Percentiles rank a stretch among this genome's conserved stretches.
Conservation (phyloP, 176 grass and related monocot genomes). For the Carex cristatella region DNA sequence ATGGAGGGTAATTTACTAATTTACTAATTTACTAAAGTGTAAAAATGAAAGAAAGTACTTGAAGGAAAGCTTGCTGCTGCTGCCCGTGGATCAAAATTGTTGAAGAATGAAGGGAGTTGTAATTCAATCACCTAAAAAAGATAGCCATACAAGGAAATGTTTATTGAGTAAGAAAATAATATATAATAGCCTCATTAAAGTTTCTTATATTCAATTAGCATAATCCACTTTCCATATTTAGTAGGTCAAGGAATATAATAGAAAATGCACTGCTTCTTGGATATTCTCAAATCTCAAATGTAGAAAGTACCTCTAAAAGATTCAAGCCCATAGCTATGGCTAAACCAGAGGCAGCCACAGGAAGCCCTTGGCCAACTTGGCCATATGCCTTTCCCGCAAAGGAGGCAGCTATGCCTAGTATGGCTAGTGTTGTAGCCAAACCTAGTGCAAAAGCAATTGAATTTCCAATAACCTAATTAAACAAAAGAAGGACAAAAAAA, state of each 20-base stretch:
- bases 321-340: conserved; percentile 92
- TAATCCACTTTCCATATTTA: background rate
- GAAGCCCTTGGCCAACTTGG: conserved; percentile 92
- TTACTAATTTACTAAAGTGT: background rate
- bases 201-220: background rate
- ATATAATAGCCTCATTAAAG: background rate
- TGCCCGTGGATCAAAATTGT: conserved; percentile 73
- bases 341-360: conserved; percentile 73
- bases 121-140: conserved; percentile 63
- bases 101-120: conserved; percentile 95
- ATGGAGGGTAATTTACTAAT: background rate
- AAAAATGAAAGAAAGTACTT: conserved; percentile 28
- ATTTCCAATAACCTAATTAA: conserved; percentile 78
- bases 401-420: conserved; percentile 86
- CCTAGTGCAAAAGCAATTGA: conserved; percentile 90
- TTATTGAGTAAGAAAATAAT: conserved; percentile 5
- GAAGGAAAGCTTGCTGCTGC: conserved; percentile 86
- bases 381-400: conserved; percentile 98
- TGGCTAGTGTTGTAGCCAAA: conserved; percentile 85
- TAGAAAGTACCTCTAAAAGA: conserved; percentile 72
- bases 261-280: background rate
- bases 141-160: conserved; percentile 17
- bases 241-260: background rate
- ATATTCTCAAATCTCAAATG: conserved; percentile 1
- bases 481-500: conserved; percentile 2